Percentiles rank a stretch among this genome's conserved stretches.
phyloP scores from a whole-genome alignment of 2,329 filamentous ascomycete genomes.

The Monosporascus sp. region DNA sequence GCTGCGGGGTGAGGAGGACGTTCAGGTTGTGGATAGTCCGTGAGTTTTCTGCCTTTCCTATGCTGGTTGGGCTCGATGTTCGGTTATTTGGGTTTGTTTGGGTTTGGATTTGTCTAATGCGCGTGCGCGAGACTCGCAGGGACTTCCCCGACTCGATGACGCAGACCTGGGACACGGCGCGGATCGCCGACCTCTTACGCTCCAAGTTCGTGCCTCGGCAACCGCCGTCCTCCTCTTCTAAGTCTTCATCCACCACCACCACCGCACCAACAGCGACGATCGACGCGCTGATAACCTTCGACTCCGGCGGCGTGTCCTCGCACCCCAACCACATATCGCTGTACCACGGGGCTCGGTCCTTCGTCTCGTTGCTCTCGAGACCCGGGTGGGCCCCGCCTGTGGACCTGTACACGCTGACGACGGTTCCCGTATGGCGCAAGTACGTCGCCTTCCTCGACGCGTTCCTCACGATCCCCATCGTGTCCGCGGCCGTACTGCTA shows the following conservation, averaged over 20 bases:
- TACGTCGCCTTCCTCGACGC: conserved; percentile 74
- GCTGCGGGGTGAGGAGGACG: conserved; percentile 66
- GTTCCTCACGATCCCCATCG: conserved; percentile 60
- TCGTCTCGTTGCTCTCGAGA: conserved; percentile 61
- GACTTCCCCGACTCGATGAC: conserved; percentile 91
- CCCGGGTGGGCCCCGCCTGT: conserved; percentile 66
- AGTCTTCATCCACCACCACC: conserved; percentile 16
- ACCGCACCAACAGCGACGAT: conserved; percentile 49
- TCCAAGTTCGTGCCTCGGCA: conserved; percentile 66
- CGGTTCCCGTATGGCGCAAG: conserved; percentile 70
- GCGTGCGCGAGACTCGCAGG: conserved; percentile 14
- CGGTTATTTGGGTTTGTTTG: background rate
- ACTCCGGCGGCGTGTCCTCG: conserved; percentile 71
- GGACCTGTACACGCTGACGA: conserved; percentile 77
- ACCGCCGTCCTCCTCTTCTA: conserved; percentile 3
- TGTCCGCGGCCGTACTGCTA: conserved; percentile 46
- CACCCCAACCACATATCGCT: conserved; percentile 94
- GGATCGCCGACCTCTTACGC: conserved; percentile 65
- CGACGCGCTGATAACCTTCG: conserved; percentile 87
- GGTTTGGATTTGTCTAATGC: too few relatives aligned
- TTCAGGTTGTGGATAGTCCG: conserved; percentile 79
- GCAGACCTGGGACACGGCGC: conserved; percentile 63
- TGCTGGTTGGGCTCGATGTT: background rate
- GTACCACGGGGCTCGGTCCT: conserved; percentile 72
- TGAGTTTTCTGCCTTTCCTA: conserved; percentile 30